Evolutionary conservation across 768 basidiomycete genomes (phyloP).

Genomic region (Austroboletus festivus): DNA sequence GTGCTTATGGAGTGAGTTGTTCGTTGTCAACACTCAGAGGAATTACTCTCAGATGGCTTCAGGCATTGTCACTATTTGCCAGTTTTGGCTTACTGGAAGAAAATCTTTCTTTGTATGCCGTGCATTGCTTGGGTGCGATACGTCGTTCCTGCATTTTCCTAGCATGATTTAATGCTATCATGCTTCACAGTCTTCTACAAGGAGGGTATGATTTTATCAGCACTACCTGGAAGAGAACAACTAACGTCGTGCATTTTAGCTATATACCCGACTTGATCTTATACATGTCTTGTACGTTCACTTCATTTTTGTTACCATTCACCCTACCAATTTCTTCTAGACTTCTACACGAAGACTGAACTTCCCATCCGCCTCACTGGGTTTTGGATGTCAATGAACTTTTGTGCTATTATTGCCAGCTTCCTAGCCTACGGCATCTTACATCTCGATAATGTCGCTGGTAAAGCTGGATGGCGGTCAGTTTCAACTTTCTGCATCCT

Average conservation of each 20-base stretch:
- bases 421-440: constrained; percentile 68
- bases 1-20: constrained; percentile 43
- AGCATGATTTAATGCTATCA: background rate
- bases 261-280: constrained; percentile 60
- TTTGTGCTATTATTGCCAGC: constrained; percentile 51
- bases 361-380: constrained; percentile 52
- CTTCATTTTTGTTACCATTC: background rate
- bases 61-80: constrained; percentile 44
- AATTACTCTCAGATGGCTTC: background rate
- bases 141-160: background rate
- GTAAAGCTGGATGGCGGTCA: constrained; percentile 17
- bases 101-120: constrained; percentile 47
- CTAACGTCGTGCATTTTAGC: constrained; percentile 21
- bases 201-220: constrained; percentile 37
- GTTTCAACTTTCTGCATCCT: constrained; percentile 27
- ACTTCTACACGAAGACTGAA: constrained; percentile 57
- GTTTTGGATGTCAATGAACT: constrained; percentile 65
- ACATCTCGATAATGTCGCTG: constrained; percentile 7
- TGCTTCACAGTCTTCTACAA: constrained; percentile 36
- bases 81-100: constrained; percentile 57
- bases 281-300: constrained; percentile 55
- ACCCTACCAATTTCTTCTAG: background rate
- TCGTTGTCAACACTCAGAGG: too few species aligned
- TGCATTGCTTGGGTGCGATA: constrained; percentile 43
- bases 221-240: background rate